Conservation (phyloP, 139 green algal genomes). For the Chlorella sp. region DNA sequence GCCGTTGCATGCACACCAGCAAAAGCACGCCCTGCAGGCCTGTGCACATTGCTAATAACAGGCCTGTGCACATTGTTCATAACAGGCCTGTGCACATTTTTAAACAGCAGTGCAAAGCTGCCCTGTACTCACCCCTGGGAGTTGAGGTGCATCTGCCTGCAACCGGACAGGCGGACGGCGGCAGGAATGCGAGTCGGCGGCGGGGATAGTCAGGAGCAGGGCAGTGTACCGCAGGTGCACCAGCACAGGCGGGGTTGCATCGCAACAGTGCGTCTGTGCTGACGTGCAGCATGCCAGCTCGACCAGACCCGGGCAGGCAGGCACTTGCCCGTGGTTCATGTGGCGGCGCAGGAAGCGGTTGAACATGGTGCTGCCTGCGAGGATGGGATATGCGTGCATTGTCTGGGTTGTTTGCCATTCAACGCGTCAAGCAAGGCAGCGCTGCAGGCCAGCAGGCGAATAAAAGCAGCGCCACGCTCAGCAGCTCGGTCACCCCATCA, state of each 20-base stretch:
- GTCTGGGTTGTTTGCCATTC: neutral
- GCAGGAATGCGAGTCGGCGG: no score
- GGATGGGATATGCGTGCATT: neutral
- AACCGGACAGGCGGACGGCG: no score
- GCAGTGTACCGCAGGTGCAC: no score
- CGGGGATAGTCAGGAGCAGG: no score
- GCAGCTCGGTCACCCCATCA: neutral
- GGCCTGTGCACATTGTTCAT: neutral
- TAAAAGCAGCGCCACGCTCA: neutral
- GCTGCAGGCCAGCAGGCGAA: neutral
- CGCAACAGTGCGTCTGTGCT: no score
- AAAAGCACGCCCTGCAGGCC: no score
- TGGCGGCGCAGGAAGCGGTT: conserved; percentile 49
- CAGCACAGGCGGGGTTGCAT: no score
- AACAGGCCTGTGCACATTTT: neutral
- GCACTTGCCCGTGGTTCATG: conserved; percentile 12
- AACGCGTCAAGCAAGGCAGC: neutral
- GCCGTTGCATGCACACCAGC: no score
- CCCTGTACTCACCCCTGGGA: conserved; percentile 37
- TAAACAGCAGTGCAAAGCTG: neutral
- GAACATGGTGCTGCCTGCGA: conserved; percentile 18
- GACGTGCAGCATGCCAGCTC: no score
- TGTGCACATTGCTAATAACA: neutral
- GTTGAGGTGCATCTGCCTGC: conserved; percentile 47
- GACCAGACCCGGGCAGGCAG: no score